phyloP scores from a whole-genome alignment of 176 grass and related monocot species.

The Melocanna baccifera region DNA sequence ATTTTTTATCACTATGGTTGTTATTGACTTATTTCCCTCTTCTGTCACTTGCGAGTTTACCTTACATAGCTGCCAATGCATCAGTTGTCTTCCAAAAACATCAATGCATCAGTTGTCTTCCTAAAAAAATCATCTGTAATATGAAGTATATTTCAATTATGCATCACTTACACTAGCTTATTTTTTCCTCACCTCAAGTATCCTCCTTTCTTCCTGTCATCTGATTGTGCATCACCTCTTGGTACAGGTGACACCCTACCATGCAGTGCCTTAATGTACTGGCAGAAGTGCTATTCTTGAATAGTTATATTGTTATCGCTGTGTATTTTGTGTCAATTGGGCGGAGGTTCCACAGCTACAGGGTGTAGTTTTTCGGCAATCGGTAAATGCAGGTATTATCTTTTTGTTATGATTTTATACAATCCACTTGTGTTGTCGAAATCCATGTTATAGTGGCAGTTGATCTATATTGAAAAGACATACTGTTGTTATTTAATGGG shows the following conservation, averaged over 20 bases:
- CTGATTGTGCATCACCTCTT: not conserved
- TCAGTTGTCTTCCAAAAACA: not conserved
- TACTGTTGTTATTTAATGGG: not conserved
- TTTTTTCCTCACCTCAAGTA: not conserved
- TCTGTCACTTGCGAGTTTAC: not conserved
- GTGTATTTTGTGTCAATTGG: not conserved
- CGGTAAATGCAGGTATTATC: not conserved
- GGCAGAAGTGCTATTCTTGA: not conserved
- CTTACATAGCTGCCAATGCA: not conserved
- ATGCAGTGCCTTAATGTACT: not conserved
- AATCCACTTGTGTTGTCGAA: not conserved
- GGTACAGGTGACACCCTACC: not conserved
- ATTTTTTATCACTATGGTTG: not conserved
- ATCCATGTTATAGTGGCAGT: not conserved
- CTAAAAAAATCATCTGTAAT: not conserved
- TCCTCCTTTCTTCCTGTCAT: not conserved
- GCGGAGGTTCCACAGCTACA: not conserved
- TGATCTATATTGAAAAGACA: not conserved
- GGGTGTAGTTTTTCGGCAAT: not conserved
- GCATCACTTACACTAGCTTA: not conserved
- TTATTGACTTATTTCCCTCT: not conserved
- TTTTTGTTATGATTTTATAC: not conserved
- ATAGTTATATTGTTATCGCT: not conserved
- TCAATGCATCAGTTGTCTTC: too few relatives aligned
- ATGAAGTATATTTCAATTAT: not conserved